Evolutionary conservation across 345 rosid genomes (phyloP).

Genomic region (Dipteronia dyeriana): DNA sequence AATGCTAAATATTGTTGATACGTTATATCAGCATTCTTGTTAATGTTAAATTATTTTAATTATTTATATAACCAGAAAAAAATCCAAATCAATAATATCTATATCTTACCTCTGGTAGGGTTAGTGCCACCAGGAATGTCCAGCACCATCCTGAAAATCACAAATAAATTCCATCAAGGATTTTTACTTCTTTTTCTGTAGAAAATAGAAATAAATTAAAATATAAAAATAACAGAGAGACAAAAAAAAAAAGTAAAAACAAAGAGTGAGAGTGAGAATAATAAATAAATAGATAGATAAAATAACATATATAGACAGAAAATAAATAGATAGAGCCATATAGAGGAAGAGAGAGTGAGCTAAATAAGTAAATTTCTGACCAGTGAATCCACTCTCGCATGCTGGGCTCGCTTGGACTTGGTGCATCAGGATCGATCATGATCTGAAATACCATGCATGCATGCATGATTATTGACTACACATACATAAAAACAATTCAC

Average conservation of each 20-base stretch:
- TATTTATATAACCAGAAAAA: too few relatives aligned
- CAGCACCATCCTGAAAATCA: slow-evolving; percentile 61
- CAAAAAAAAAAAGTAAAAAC: too few relatives aligned
- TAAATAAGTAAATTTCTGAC: slow-evolving; percentile 31
- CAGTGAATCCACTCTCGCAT: slow-evolving; percentile 92
- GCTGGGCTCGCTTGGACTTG: slow-evolving; percentile 88
- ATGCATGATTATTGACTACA: neutral
- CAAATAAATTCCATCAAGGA: neutral
- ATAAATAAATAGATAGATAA: neutral
- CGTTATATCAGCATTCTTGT: too few relatives aligned
- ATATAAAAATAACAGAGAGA: too few relatives aligned
- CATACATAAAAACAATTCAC: neutral
- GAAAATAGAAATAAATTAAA: too few relatives aligned
- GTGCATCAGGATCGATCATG: slow-evolving; percentile 96
- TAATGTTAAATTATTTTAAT: too few relatives aligned
- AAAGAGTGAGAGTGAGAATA: neutral
- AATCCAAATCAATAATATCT: too few relatives aligned
- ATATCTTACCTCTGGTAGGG: slow-evolving; percentile 44
- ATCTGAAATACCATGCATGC: slow-evolving; percentile 38
- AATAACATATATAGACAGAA: too few relatives aligned
- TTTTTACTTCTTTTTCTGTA: too few relatives aligned
- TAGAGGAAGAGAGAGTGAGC: neutral
- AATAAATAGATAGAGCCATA: too few relatives aligned
- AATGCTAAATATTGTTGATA: too few relatives aligned
- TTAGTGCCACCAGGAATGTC: slow-evolving; percentile 83